These are phyloP conservation scores for Aspergillus saccharolyticus DNA, from an alignment of 495 filamentous ascomycete species.

Conservation along the genomic window DNA sequence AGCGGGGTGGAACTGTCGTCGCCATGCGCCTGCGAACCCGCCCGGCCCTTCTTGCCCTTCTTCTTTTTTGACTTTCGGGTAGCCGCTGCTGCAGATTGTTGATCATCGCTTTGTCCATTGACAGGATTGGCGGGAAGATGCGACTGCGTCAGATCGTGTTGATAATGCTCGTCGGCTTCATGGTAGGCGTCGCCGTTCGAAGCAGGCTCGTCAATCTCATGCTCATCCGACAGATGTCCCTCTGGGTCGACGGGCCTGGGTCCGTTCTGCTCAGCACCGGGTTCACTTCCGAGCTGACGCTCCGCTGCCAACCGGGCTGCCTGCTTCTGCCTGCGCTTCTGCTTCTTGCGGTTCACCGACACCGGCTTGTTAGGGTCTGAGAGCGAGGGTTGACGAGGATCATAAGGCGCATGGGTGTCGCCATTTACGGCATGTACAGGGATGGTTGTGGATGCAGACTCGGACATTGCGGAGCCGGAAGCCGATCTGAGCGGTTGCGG, in stretches of 20 bases:
- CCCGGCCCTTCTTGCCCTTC: slow-evolving; percentile 37
- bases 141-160: slow-evolving; percentile 7
- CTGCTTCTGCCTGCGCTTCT: slow-evolving; percentile 74
- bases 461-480: slow-evolving; percentile 30
- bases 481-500: slow-evolving; percentile 23
- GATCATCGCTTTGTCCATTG: slow-evolving; percentile 12
- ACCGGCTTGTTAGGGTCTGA: slow-evolving; percentile 29
- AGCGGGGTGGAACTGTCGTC: slow-evolving; percentile 41
- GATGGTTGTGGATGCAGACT: slow-evolving; percentile 24
- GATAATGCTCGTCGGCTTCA: slow-evolving; percentile 6
- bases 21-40: slow-evolving; percentile 31
- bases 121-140: neutral
- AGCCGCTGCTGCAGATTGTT: slow-evolving; percentile 10
- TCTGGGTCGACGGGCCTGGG: slow-evolving; percentile 14
- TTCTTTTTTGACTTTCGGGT: slow-evolving; percentile 46
- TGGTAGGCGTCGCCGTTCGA: slow-evolving; percentile 18
- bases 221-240: slow-evolving; percentile 28
- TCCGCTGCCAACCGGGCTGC: slow-evolving; percentile 67
- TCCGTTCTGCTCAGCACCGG: slow-evolving; percentile 20
- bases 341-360: slow-evolving; percentile 84
- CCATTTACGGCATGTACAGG: slow-evolving; percentile 35
- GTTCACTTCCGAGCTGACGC: slow-evolving; percentile 27
- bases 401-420: slow-evolving; percentile 26
- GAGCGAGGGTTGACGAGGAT: slow-evolving; percentile 22
- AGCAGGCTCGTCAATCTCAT: slow-evolving; percentile 25